Evolutionary conservation across 225 moss, liverwort and hornwort genomes (phyloP), one percentile per base, ranked within the genome.

Genomic region (Polytrichum commune): DNA sequence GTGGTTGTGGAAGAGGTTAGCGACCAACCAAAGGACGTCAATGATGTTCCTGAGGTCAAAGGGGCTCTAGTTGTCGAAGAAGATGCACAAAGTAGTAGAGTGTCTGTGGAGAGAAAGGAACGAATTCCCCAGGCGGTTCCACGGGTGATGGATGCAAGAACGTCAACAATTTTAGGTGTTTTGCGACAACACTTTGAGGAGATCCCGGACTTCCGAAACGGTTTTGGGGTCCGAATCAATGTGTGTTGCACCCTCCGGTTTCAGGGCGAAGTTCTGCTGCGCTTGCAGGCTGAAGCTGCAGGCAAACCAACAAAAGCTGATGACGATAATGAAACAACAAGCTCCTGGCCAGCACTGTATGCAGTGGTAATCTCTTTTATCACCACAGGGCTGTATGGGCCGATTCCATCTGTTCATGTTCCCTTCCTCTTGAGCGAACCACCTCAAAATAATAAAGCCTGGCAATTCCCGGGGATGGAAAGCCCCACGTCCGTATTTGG

Each of bases 311-410:
- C 79, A 55, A 46, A 46, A 46, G 46, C 13, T 1, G 4, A 46
- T 4, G 46, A 46, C 2, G 73, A 76, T 62, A 26, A 76, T 26
- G 64, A 62, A 13, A 65, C 82, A 26, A 35, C 83, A 62, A 82
- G 86, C 73, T 87, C 90, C 57, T 98, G 94, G 97, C 98, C 98
- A 80, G 95, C 98, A 63, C 80, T 98, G 63, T 98, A 98, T 71
- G 95, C 93, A 27, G 88, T 89, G 22, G 91, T 98, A 18, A 77
- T 98, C 53, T 90, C 91, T 13, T 93, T 98, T 73, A 75, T 76
- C 69, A 87, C 98, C 24, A 85, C 95, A 22, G 95, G 98, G 27
- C 74, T 90, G 22, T 98, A 98, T 73, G 98, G 95, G 73, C 85
- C 87, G 18, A 98, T 98, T 76, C 90, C 90, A 62, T 89, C 83